Evolutionary conservation across 2,329 filamentous ascomycete genomes (phyloP).

Genomic region (Aureobasidium vineae): DNA sequence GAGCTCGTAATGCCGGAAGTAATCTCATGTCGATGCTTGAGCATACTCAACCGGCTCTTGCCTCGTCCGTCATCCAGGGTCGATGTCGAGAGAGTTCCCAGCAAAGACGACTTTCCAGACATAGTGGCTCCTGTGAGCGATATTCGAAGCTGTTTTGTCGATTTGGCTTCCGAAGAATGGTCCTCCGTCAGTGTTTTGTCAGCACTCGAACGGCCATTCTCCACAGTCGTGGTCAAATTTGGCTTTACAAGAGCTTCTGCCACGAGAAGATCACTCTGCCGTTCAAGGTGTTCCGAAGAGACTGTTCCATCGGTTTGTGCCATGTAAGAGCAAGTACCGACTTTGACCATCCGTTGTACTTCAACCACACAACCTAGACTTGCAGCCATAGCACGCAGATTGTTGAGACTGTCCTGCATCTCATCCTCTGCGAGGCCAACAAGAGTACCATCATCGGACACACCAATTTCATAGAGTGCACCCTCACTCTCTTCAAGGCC

Average conservation of each 20-base stretch:
- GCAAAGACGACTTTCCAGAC: conserved; percentile 86
- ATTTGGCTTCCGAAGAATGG: not conserved
- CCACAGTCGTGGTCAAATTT: conserved; percentile 41
- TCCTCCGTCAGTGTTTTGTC: not conserved
- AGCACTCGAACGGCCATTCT: not conserved
- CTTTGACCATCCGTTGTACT: conserved; percentile 74
- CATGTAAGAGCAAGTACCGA: conserved; percentile 79
- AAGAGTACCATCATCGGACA: conserved; percentile 89
- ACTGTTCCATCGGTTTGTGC: conserved; percentile 41
- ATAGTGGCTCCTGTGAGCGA: conserved; percentile 86
- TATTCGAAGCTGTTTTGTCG: conserved; percentile 73
- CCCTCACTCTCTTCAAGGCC: conserved; percentile 91
- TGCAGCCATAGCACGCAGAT: conserved; percentile 84
- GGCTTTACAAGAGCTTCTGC: conserved; percentile 88
- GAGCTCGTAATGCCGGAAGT: conserved; percentile 90
- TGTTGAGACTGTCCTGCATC: conserved; percentile 84
- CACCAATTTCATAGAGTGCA: conserved; percentile 93
- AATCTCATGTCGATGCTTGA: conserved; percentile 93
- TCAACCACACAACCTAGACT: conserved; percentile 85
- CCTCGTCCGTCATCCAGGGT: conserved; percentile 89
- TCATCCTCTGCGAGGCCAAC: conserved; percentile 87
- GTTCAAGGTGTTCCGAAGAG: conserved; percentile 30
- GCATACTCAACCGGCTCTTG: conserved; percentile 79
- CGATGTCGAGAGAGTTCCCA: conserved; percentile 85
- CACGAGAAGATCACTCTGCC: conserved; percentile 67